Percentiles rank a stretch among this genome's conserved stretches.
Evolutionary conservation across 83 land plant genomes (phyloP).

Genomic region (Isoetes engelmannii): DNA sequence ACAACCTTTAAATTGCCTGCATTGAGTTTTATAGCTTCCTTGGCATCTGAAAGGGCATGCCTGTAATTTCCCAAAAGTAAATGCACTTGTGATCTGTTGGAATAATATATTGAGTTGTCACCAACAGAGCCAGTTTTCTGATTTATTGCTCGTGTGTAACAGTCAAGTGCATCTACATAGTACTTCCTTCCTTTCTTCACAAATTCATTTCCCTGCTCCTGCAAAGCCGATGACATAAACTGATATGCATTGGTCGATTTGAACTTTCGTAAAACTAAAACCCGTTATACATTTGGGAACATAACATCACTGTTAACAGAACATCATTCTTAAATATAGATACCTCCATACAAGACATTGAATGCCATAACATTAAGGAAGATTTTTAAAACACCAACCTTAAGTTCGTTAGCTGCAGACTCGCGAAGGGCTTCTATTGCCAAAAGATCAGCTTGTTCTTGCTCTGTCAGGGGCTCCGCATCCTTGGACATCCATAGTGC

Average conservation of each 20-base stretch:
- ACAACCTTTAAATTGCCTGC: constrained; percentile 67
- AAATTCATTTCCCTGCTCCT: constrained; percentile 87
- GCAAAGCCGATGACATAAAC: constrained; percentile 11
- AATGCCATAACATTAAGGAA: background rate
- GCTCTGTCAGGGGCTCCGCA: constrained; percentile 41
- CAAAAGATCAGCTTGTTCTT: constrained; percentile 60
- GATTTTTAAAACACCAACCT: constrained; percentile 34
- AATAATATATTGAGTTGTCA: constrained; percentile 53
- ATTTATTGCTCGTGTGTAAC: constrained; percentile 81
- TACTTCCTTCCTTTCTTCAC: constrained; percentile 82
- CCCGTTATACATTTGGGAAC: background rate
- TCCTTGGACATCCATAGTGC: constrained; percentile 69
- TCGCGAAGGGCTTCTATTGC: constrained; percentile 76
- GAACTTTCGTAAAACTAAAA: background rate
- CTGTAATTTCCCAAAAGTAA: constrained; percentile 76
- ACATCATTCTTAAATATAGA: background rate
- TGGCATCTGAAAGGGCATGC: constrained; percentile 68
- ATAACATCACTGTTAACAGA: background rate
- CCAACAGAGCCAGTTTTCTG: constrained; percentile 50
- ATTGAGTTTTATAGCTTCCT: constrained; percentile 63
- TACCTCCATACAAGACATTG: background rate
- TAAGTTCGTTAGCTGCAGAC: constrained; percentile 72
- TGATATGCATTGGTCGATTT: background rate
- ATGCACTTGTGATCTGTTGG: constrained; percentile 90
- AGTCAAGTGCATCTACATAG: constrained; percentile 73